Evolutionary conservation across 208 protist genomes (phyloP).

Genomic region (Blastocrithidia nonstop): DNA sequence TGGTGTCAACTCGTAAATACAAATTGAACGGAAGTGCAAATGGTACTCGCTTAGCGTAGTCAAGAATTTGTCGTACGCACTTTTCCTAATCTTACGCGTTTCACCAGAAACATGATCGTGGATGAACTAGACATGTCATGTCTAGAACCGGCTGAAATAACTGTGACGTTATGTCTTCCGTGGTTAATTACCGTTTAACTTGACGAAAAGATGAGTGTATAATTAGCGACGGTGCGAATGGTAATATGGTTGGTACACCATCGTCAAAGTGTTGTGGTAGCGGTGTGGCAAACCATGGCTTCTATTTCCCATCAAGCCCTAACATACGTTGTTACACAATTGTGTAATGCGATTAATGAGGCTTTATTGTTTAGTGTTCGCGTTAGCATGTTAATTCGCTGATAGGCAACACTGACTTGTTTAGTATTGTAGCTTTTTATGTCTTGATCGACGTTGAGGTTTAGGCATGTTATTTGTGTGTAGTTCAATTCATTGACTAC

Average conservation of each 20-base stretch:
- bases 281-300: slow-evolving; percentile 66
- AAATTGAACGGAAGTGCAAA: slow-evolving; percentile 77
- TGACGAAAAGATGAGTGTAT: slow-evolving; percentile 36
- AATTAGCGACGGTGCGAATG: slow-evolving; percentile 67
- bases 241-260: slow-evolving; percentile 49
- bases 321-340: slow-evolving; percentile 63
- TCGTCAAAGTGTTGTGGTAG: slow-evolving; percentile 32
- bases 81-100: slow-evolving; percentile 41
- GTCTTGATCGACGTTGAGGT: too few relatives aligned
- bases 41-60: slow-evolving; percentile 74
- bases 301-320: slow-evolving; percentile 19
- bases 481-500: too few relatives aligned
- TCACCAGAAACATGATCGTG: slow-evolving; percentile 68
- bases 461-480: too few relatives aligned
- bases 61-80: slow-evolving; percentile 55
- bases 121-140: slow-evolving; percentile 59
- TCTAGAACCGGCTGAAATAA: slow-evolving; percentile 78
- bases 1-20: slow-evolving; percentile 66
- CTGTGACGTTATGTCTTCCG: slow-evolving; percentile 22
- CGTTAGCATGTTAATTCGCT: background rate
- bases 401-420: too few relatives aligned
- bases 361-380: background rate
- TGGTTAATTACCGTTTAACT: slow-evolving; percentile 14
- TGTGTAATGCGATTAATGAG: background rate
- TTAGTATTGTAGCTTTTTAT: too few relatives aligned